Percentiles rank a stretch among this genome's conserved stretches.
Evolutionary conservation across 2,329 filamentous ascomycete genomes (phyloP).

Genomic region (Pyrenophora tritici-repentis): DNA sequence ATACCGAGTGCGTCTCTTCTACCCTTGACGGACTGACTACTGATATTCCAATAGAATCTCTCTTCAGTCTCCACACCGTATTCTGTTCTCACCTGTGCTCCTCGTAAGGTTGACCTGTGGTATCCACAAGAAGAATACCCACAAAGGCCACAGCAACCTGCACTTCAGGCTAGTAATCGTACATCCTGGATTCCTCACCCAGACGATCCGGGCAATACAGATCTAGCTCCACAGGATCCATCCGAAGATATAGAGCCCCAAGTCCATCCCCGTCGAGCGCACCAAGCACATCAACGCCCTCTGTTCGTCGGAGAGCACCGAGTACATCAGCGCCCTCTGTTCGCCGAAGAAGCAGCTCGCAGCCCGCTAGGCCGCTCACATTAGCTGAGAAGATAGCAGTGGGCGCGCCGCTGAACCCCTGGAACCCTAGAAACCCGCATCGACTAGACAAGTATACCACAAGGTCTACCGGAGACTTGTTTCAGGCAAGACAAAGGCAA

Average conservation of each 20-base stretch:
- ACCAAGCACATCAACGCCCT: background rate
- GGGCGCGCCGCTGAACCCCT: slow-evolving; percentile 12
- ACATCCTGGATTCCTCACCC: slow-evolving; percentile 12
- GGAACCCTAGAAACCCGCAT: slow-evolving; percentile 7
- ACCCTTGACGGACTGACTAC: background rate
- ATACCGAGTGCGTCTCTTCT: background rate
- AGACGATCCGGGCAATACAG: slow-evolving; percentile 3
- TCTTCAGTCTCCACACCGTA: slow-evolving; percentile 16
- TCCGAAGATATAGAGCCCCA: background rate
- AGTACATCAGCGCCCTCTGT: background rate
- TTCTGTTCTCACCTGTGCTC: slow-evolving; percentile 11
- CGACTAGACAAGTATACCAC: slow-evolving; percentile 1
- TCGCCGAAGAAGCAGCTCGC: slow-evolving; percentile 6
- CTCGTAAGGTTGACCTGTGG: slow-evolving; percentile 13
- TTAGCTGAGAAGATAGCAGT: slow-evolving; percentile 11
- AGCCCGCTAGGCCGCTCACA: slow-evolving; percentile 5
- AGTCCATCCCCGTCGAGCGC: too few species aligned
- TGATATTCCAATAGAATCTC: background rate
- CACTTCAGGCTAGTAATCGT: slow-evolving; percentile 6
- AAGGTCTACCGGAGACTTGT: slow-evolving; percentile 1
- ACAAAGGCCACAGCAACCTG: background rate
- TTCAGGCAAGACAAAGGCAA: slow-evolving; percentile 6
- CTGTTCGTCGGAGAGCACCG: background rate
- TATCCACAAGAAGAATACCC: slow-evolving; percentile 5
- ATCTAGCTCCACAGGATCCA: slow-evolving; percentile 10